Conservation (phyloP, 1,284 basidiomycete species). For the Pascua sp. region DNA sequence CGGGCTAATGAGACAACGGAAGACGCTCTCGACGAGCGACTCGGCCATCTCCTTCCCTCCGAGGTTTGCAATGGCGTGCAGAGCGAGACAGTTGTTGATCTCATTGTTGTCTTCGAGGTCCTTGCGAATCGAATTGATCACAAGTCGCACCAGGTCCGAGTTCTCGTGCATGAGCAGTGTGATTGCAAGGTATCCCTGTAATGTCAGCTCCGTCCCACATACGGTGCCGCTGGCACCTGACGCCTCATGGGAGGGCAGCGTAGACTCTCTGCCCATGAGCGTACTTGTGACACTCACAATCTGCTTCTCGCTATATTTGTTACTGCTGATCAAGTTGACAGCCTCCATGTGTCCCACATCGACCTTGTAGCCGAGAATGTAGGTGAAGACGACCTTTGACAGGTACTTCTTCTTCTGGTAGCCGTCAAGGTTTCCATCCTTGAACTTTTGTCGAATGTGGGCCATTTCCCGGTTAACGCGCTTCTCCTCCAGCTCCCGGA, state of each 20-base stretch:
- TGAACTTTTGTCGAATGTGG: slow-evolving; percentile 98
- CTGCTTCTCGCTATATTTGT: slow-evolving; percentile 98
- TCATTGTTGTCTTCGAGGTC: slow-evolving; percentile 94
- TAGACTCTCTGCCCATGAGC: not conserved
- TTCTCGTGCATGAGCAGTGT: slow-evolving; percentile 98
- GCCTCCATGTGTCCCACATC: slow-evolving; percentile 99
- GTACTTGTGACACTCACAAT: slow-evolving; percentile 62
- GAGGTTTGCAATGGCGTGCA: slow-evolving; percentile 98
- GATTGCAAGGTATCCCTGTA: slow-evolving; percentile 90
- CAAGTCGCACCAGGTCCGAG: slow-evolving; percentile 89
- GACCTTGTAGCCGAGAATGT: slow-evolving; percentile 97
- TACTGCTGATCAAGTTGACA: slow-evolving; percentile 91
- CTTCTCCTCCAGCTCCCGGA: slow-evolving; percentile 68
- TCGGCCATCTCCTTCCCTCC: slow-evolving; percentile 99
- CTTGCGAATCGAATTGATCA: slow-evolving; percentile 97
- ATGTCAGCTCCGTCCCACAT: slow-evolving; percentile 1
- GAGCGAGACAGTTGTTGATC: slow-evolving; percentile 89
- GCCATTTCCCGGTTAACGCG: slow-evolving; percentile 99
- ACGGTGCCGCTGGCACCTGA: no score
- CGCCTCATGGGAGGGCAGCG: no score
- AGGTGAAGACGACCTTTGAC: slow-evolving; percentile 94
- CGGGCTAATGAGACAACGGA: slow-evolving; percentile 93
- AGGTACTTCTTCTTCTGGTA: slow-evolving; percentile 98
- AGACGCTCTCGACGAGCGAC: slow-evolving; percentile 85
- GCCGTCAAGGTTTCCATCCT: slow-evolving; percentile 95